Conservation (phyloP, 1,284 basidiomycete species). For the Malassezia japonica region DNA sequence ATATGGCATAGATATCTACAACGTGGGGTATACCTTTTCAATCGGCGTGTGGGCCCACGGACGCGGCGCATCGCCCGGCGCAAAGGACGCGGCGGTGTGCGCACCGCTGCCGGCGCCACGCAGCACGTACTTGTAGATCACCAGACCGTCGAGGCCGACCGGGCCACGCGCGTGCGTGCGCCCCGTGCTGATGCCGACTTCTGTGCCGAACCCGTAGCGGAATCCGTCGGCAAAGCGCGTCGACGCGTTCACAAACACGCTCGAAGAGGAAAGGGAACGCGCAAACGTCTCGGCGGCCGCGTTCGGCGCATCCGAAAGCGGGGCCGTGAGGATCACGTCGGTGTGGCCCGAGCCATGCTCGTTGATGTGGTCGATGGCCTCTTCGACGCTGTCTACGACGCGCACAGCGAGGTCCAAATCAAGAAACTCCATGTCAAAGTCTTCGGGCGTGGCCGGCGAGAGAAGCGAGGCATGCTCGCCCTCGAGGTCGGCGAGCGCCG, state of each 20-base stretch:
- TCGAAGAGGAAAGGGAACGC: conserved; percentile 77
- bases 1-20: not conserved
- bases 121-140: conserved; percentile 44
- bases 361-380: conserved; percentile 83
- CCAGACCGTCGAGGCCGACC: conserved; percentile 76
- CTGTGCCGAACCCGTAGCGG: conserved; percentile 91
- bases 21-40: conserved; percentile 3
- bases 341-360: conserved; percentile 88
- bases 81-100: conserved; percentile 19
- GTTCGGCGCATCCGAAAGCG: conserved; percentile 46
- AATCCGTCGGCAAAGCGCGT: conserved; percentile 96
- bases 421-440: conserved; percentile 76
- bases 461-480: conserved; percentile 23
- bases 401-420: conserved; percentile 57
- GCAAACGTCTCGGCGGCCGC: conserved; percentile 62
- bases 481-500: not conserved
- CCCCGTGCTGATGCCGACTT: conserved; percentile 94
- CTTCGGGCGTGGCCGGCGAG: conserved; percentile 49
- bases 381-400: conserved; percentile 60
- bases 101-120: conserved; percentile 14
- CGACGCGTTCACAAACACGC: conserved; percentile 85
- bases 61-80: conserved; percentile 9
- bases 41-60: conserved; percentile 9
- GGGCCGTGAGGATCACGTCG: conserved; percentile 83
- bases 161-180: conserved; percentile 93